Evolutionary conservation across 2,329 filamentous ascomycete genomes (phyloP), one percentile per base, ranked within the genome.

Genomic region (Acephala macrosclerotiorum): DNA sequence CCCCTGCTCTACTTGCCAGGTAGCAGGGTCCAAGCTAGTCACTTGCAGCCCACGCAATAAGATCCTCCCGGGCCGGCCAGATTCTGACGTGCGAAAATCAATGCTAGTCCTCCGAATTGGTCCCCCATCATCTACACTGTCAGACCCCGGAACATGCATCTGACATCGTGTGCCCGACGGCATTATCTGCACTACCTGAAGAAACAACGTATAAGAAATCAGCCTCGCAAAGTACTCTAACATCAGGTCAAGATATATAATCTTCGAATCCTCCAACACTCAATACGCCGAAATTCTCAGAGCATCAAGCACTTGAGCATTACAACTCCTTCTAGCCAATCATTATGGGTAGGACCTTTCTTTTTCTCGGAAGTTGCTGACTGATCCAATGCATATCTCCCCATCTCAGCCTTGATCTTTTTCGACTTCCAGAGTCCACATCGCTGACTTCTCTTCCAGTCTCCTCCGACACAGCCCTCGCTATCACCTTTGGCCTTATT

Each of bases 401-500:
- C 12, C 12, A 12, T 42, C 40, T 42, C 40, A 42, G 40, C 40
- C 40, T 42, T n/a, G 6, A 18, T 5, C 18, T 2, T 6, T 16
- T 18, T 6, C 6, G 18, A 18, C 40, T 16, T n/a, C 40, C 7
- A 18, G 6, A 42, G 16, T 18, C 40, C 6, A 7, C 40, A 42
- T n/a, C 40, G 16, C 40, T 42, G 14, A 42, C 40, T 16, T 18
- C 16, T 42, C 11, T 25, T 38, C 29, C 16, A 58, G 58, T 51
- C 42, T 53, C 42, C 16, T 20, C 53, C n/a, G 63, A 62, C 20
- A 55, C 53, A 36, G 47, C 36, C 6, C 36, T 63, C n/a, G 35
- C 38, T 11, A 63, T 63, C 26, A 16, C 60, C 12, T 63, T 63
- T 12, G 60, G 60, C 11, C 38, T 63, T 11, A 8, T 63, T 12